Evolutionary conservation across 768 basidiomycete genomes (phyloP), one percentile per base, ranked within the genome.

Genomic region (Cytidiella melzeri): DNA sequence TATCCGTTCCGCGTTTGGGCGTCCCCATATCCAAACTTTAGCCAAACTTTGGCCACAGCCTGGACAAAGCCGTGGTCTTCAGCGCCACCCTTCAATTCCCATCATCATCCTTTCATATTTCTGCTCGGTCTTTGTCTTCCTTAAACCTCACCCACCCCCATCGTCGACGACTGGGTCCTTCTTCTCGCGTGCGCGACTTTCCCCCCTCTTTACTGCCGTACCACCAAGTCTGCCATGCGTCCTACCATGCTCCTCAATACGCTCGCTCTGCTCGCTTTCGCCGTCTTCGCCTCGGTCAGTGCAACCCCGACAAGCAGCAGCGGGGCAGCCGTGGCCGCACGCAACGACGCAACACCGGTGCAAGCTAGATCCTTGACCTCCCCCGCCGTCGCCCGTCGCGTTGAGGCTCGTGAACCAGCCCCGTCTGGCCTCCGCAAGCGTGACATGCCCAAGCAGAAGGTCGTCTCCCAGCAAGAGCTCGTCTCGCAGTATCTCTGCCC

Each of bases 401-500:
- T 18, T 26, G 38, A 13, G 25, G 54, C 48, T 23, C 52, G 43
- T 20, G 43, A 43, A 4, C 54, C 54, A 5, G 27, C 20, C n/a
- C 49, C 52, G 30, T 56, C 57, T 15, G 34, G 18, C n/a, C 15
- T 41, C 42, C 19, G 34, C 23, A 52, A 56, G 45, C 57, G 55
- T 27, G 50, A 26, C 12, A 25, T 50, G 23, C 44, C 53, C 48
- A 51, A 57, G 43, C 55, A 61, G 39, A 47, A 51, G 26, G 15
- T 41, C 42, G 48, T 66, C 38, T 39, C 58, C 11, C 43, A 53
- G 21, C 38, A 45, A 37, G 25, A 51, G 23, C 21, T 47, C 43
- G 12, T 50, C 48, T 50, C 51, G 39, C 23, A 27, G 19, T 56
- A 60, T 15, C 59, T 61, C 48, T 56, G 61, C 50, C 60, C 58